Evolutionary conservation across 2,329 filamentous ascomycete species (phyloP).

Genomic region (Talaromyces amestolkiae): DNA sequence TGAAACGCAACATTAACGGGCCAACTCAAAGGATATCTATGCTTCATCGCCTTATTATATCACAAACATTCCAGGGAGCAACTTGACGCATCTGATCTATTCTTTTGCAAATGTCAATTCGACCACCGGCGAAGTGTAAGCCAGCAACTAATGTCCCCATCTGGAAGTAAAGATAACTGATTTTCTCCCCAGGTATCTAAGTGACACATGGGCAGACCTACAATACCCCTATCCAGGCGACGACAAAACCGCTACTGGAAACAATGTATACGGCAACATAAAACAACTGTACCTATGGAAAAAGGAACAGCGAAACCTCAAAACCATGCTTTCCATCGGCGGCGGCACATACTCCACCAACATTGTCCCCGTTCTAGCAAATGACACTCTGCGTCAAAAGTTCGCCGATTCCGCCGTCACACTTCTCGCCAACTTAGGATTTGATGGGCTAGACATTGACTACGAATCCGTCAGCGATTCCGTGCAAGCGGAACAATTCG

Average conservation of each 20-base stretch:
- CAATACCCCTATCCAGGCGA: constrained; percentile 16
- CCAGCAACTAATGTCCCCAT: neutral
- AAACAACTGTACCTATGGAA: constrained; percentile 55
- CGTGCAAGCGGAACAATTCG: constrained; percentile 10
- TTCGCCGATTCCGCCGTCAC: constrained; percentile 70
- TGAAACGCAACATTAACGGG: neutral
- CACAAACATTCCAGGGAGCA: constrained; percentile 8
- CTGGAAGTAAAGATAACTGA: neutral
- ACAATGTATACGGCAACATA: constrained; percentile 21
- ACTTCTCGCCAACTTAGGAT: constrained; percentile 73
- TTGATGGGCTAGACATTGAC: constrained; percentile 51
- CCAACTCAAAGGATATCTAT: neutral
- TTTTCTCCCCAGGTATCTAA: neutral
- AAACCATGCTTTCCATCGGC: constrained; percentile 77
- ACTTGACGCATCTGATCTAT: constrained; percentile 13
- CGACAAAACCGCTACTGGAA: neutral
- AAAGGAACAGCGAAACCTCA: constrained; percentile 71
- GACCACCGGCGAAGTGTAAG: constrained; percentile 13
- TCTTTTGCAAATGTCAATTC: constrained; percentile 14
- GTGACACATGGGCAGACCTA: constrained; percentile 13
- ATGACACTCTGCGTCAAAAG: constrained; percentile 54
- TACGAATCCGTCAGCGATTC: constrained; percentile 31
- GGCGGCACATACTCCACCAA: constrained; percentile 77
- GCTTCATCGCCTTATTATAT: constrained; percentile 41
- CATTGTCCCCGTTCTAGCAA: constrained; percentile 65